Evolutionary conservation across 768 basidiomycete genomes (phyloP), one percentile per base, ranked within the genome.

Genomic region (Mycena sanguinolenta): DNA sequence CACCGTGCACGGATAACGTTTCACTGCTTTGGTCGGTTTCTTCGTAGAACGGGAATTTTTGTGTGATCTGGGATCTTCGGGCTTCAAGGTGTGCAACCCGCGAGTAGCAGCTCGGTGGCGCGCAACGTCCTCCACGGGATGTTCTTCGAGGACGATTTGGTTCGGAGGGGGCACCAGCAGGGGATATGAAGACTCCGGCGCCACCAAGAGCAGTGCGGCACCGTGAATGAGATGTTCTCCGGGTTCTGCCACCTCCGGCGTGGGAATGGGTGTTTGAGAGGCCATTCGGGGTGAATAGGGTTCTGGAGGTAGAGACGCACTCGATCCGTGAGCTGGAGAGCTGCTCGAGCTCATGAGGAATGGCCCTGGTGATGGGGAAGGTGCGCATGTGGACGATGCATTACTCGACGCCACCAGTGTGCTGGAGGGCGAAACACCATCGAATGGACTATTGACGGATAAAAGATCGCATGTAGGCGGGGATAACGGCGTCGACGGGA

Each of bases 1-100:
- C 32, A 74, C 57, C 12, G 75, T 73, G 65, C 77, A 78, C 4
- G 58, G 67, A 63, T 68, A 42, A 8, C 67, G 55, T 36, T 73
- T 71, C 16, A 30, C 27, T 3, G 25, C 28, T 36, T 8, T 25
- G 44, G 28, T 16, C 16, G 1, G n/a, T 23, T 44, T 62, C 49
- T 70, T 67, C 34, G 63, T 64, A 27, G 44, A 59, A 27, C 49
- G 59, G 53, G 49, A 8, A 52, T 69, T 61, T 36, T 52, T 38
- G 50, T 27, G 8, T 23, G 44, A 39, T n/a, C 58, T 53, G 9
- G 34, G 49, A 27, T 68, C 71, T 30, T 69, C 71, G 7, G 63
- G 67, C 23, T 74, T 59, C 30, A 12, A 58, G 4, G 64, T 49
- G 39, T n/a, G n/a, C n/a, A n/a, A n/a, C 4, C 44, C 60, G 38